phyloP scores from a whole-genome alignment of 306 rosid species.

The Crotalaria pallida region DNA sequence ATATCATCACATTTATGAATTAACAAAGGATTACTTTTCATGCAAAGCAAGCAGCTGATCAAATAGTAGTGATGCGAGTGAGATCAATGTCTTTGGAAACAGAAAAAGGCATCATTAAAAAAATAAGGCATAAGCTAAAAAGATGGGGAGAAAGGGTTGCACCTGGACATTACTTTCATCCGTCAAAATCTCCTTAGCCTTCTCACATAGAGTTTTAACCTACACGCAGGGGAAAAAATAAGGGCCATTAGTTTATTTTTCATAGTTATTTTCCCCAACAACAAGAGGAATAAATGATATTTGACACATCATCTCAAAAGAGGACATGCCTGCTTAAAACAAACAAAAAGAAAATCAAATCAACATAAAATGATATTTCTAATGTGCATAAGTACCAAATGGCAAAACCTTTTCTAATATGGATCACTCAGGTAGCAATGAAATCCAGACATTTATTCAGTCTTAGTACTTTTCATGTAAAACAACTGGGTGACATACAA shows the following conservation, averaged over 20 bases:
- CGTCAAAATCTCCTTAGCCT: constrained; percentile 92
- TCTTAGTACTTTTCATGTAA: background rate
- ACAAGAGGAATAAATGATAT: background rate
- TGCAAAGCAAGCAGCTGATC: background rate
- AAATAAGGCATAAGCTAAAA: constrained; percentile 11
- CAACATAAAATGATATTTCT: constrained; percentile 10
- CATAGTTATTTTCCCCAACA: background rate
- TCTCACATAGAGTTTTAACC: constrained; percentile 86
- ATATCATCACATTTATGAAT: background rate
- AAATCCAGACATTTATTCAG: constrained; percentile 1
- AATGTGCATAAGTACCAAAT: background rate
- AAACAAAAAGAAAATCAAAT: constrained; percentile 10
- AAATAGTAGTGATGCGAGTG: constrained; percentile 5
- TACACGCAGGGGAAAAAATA: constrained; percentile 35
- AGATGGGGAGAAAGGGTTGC: constrained; percentile 24
- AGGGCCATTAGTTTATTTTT: background rate
- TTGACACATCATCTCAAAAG: background rate
- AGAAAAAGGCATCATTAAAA: background rate
- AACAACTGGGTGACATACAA: background rate
- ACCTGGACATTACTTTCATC: constrained; percentile 99
- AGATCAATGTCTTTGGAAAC: constrained; percentile 12
- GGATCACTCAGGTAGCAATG: background rate
- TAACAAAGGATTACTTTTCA: constrained; percentile 7
- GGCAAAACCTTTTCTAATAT: background rate
- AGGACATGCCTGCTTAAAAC: background rate